phyloP scores from a whole-genome alignment of 495 filamentous ascomycete species.

The Penicillium coprophilum region DNA sequence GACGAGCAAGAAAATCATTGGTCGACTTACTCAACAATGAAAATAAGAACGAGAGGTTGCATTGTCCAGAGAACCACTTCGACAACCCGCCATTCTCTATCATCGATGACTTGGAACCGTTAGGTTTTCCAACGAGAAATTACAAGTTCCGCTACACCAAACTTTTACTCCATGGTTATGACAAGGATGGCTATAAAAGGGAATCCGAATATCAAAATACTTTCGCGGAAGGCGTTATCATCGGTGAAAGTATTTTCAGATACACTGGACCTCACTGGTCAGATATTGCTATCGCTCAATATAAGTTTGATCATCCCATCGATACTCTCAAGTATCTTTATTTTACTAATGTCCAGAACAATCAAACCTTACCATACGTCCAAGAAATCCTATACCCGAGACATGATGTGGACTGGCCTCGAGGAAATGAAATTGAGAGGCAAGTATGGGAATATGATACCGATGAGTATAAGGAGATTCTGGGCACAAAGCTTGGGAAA shows the following conservation, averaged over 20 bases:
- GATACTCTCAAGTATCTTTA: conserved; percentile 4
- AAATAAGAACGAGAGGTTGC: neutral
- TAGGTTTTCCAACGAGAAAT: neutral
- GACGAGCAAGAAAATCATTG: neutral
- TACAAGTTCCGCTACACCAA: neutral
- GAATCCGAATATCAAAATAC: neutral
- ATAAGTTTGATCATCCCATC: neutral
- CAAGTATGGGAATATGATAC: neutral
- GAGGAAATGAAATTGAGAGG: no score
- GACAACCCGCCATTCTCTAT: neutral
- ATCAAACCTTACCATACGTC: neutral
- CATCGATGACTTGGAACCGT: neutral
- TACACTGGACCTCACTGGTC: conserved; percentile 1
- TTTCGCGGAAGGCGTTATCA: neutral
- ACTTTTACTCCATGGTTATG: neutral
- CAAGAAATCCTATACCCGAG: neutral
- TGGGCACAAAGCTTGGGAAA: conserved; percentile 4
- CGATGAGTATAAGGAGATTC: neutral
- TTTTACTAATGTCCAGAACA: neutral
- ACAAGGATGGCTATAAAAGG: neutral
- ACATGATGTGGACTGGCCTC: neutral
- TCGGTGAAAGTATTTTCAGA: neutral
- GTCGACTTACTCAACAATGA: neutral
- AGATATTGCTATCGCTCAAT: conserved; percentile 4
- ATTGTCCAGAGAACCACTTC: neutral